Evolutionary conservation across 306 rosid species (phyloP).

Genomic region (Cyamopsis tetragonoloba): DNA sequence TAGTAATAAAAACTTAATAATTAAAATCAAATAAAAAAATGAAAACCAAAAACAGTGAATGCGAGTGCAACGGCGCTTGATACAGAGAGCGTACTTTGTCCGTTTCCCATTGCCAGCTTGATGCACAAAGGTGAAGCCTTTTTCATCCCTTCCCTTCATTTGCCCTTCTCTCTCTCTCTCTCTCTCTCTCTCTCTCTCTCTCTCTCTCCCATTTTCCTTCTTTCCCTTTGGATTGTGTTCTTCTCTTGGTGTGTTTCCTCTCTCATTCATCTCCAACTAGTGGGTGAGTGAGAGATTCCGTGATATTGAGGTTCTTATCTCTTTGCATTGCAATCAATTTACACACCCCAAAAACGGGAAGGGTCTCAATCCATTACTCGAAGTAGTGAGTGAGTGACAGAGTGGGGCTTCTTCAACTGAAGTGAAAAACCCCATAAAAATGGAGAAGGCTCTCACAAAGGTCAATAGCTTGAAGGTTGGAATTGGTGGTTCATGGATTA

Average conservation of each 20-base stretch:
- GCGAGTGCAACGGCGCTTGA: slow-evolving; percentile 38
- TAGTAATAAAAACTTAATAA: no score
- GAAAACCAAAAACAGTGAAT: no score
- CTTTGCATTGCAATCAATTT: background rate
- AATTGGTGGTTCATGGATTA: slow-evolving; percentile 70
- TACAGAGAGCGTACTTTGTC: slow-evolving; percentile 41
- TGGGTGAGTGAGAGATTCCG: no score
- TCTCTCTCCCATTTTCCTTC: background rate
- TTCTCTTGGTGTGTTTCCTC: background rate
- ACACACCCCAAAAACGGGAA: slow-evolving; percentile 1
- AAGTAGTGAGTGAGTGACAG: background rate
- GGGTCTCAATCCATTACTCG: no score
- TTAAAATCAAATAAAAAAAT: no score
- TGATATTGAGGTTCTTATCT: slow-evolving; percentile 17
- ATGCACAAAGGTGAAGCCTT: slow-evolving; percentile 12
- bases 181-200: background rate
- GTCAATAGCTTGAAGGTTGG: slow-evolving; percentile 78
- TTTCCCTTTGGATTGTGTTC: background rate
- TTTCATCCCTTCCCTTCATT: slow-evolving; percentile 8
- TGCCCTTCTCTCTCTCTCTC: background rate
- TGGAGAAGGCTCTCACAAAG: slow-evolving; percentile 93
- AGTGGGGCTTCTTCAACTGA: background rate
- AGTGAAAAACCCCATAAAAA: background rate
- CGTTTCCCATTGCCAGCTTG: slow-evolving; percentile 33
- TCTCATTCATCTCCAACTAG: background rate